Percentiles rank a stretch among this genome's conserved stretches.
phyloP scores from a whole-genome alignment of 805 yeast genomes.

The Candida parachauliodes region DNA sequence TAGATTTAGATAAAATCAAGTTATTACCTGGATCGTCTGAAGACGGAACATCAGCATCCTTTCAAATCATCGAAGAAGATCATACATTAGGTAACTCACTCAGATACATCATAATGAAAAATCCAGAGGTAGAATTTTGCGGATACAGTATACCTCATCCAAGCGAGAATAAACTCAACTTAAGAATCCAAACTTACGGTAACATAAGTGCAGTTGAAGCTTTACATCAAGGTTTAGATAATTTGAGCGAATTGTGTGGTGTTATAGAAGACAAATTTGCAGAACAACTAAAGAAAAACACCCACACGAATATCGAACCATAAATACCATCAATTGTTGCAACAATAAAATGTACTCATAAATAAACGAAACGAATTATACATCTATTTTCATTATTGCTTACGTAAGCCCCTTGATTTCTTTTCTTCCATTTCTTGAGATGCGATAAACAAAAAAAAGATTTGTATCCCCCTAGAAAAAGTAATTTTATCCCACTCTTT shows the following conservation, averaged over 20 bases:
- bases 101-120: slow-evolving; percentile 92
- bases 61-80: slow-evolving; percentile 90
- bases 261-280: slow-evolving; percentile 78
- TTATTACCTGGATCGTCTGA: slow-evolving; percentile 83
- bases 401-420: background rate
- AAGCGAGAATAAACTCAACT: slow-evolving; percentile 81
- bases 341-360: too few species aligned
- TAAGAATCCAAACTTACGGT: slow-evolving; percentile 93
- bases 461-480: too few species aligned
- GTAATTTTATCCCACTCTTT: background rate
- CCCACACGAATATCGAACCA: slow-evolving; percentile 49
- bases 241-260: slow-evolving; percentile 76
- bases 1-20: slow-evolving; percentile 56
- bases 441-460: slow-evolving; percentile 6
- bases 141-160: slow-evolving; percentile 99
- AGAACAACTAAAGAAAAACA: slow-evolving; percentile 56
- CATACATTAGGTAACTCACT: slow-evolving; percentile 95
- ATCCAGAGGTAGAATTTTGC: slow-evolving; percentile 96
- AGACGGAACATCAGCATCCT: slow-evolving; percentile 93
- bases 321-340: slow-evolving; percentile 15
- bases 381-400: too few species aligned
- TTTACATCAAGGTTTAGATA: slow-evolving; percentile 84
- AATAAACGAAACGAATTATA: too few species aligned
- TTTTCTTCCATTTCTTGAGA: slow-evolving; percentile 1
- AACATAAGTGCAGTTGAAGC: slow-evolving; percentile 86